Conservation (phyloP, 768 basidiomycete genomes). For the Lanmaoa rubissima region DNA sequence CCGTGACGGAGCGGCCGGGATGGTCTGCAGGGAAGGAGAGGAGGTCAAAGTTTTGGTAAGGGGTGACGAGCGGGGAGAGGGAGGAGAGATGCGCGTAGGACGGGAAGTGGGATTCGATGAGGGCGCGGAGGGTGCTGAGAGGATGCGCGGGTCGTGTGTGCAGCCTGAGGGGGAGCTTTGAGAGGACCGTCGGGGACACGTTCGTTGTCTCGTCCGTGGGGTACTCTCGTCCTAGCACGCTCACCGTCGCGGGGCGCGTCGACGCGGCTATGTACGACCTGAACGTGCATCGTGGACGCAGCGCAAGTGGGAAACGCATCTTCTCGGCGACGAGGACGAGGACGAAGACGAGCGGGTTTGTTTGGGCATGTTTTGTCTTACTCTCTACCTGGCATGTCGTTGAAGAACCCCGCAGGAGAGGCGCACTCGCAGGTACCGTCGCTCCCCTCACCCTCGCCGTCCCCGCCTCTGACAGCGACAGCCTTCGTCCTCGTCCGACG, state of each 20-base stretch:
- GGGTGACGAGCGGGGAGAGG: slow-evolving; percentile 86
- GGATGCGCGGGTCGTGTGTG: slow-evolving; percentile 81
- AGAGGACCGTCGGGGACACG: slow-evolving; percentile 78
- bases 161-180: slow-evolving; percentile 73
- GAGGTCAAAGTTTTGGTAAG: slow-evolving; percentile 93
- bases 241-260: slow-evolving; percentile 30
- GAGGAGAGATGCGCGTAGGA: slow-evolving; percentile 71
- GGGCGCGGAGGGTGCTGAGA: slow-evolving; percentile 74
- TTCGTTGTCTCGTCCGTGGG: slow-evolving; percentile 81
- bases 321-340: neutral
- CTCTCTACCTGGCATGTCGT: slow-evolving; percentile 13
- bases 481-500: slow-evolving; percentile 15
- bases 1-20: slow-evolving; percentile 84
- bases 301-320: slow-evolving; percentile 16
- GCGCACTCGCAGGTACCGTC: slow-evolving; percentile 24
- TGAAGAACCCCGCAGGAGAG: slow-evolving; percentile 10
- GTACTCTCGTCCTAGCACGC: slow-evolving; percentile 66
- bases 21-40: slow-evolving; percentile 93
- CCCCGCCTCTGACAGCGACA: slow-evolving; percentile 14
- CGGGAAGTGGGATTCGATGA: slow-evolving; percentile 84
- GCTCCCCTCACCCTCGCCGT: neutral
- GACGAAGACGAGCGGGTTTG: slow-evolving; percentile 14
- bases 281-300: slow-evolving; percentile 4
- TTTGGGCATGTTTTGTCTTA: slow-evolving; percentile 16
- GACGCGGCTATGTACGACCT: slow-evolving; percentile 12